Conservation (phyloP, 495 filamentous ascomycete genomes). For the Clavariopsis aquatica region DNA sequence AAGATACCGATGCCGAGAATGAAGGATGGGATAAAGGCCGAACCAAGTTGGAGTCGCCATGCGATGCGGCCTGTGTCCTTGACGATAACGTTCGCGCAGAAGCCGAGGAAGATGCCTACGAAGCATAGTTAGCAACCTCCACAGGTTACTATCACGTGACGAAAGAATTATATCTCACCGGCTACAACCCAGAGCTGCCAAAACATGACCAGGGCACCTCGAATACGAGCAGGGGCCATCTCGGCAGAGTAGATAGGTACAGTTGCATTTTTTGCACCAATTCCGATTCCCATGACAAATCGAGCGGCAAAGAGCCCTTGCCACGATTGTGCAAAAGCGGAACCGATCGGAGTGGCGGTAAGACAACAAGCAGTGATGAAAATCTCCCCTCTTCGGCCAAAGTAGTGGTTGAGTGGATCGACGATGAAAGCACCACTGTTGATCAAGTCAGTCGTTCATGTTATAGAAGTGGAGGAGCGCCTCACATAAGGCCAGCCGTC, state of each 20-base stretch:
- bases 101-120: constrained; percentile 43
- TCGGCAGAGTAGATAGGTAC: constrained; percentile 63
- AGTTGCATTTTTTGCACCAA: constrained; percentile 61
- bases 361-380: constrained; percentile 47
- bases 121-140: constrained; percentile 24
- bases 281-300: constrained; percentile 63
- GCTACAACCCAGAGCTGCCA: constrained; percentile 55
- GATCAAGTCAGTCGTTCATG: constrained; percentile 5
- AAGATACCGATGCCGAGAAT: constrained; percentile 38
- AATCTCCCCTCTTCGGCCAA: constrained; percentile 61
- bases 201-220: constrained; percentile 63
- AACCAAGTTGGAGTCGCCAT: constrained; percentile 52
- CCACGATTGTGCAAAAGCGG: constrained; percentile 51
- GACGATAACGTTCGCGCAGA: constrained; percentile 39
- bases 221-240: constrained; percentile 57
- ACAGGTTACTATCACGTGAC: not conserved
- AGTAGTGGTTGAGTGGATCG: constrained; percentile 58
- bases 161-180: constrained; percentile 15
- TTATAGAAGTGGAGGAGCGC: not conserved
- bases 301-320: constrained; percentile 56
- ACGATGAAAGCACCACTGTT: constrained; percentile 47
- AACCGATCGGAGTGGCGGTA: constrained; percentile 54
- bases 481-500: constrained; percentile 37
- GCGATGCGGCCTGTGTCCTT: constrained; percentile 38
- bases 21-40: constrained; percentile 47